These are phyloP conservation scores for Kwoniella sp. DNA, from an alignment of 768 basidiomycete species.

Conservation along the genomic window DNA sequence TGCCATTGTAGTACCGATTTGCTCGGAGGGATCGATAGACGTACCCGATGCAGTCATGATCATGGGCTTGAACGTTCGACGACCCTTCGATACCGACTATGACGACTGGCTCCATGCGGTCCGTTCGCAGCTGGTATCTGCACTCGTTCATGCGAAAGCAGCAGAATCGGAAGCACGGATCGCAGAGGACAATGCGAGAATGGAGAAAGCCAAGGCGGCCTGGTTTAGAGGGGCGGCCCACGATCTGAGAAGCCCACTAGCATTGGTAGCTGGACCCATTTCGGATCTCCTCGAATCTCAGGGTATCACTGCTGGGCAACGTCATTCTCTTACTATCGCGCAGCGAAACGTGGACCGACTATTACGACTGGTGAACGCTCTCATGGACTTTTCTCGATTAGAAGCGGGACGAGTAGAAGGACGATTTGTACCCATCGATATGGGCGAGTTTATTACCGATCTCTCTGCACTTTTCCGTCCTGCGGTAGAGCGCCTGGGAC, in stretches of 20 bases:
- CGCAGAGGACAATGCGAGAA: slow-evolving; percentile 28
- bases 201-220: slow-evolving; percentile 48
- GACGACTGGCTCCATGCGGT: slow-evolving; percentile 44
- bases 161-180: slow-evolving; percentile 32
- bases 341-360: slow-evolving; percentile 56
- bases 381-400: slow-evolving; percentile 58
- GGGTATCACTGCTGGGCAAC: slow-evolving; percentile 23
- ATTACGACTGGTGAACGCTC: slow-evolving; percentile 55
- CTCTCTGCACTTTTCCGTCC: slow-evolving; percentile 56
- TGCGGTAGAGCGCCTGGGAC: slow-evolving; percentile 52
- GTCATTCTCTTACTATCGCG: slow-evolving; percentile 26
- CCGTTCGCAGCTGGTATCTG: slow-evolving; percentile 39
- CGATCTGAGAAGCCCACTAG: slow-evolving; percentile 49
- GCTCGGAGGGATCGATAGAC: slow-evolving; percentile 39
- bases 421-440: slow-evolving; percentile 48
- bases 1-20: slow-evolving; percentile 51
- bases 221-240: slow-evolving; percentile 53
- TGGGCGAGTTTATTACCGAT: slow-evolving; percentile 52
- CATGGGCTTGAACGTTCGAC: slow-evolving; percentile 48
- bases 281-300: slow-evolving; percentile 41
- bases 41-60: slow-evolving; percentile 47
- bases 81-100: slow-evolving; percentile 48
- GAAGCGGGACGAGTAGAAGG: slow-evolving; percentile 54
- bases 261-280: slow-evolving; percentile 47
- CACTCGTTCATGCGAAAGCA: slow-evolving; percentile 37